Evolutionary conservation across 2,329 filamentous ascomycete species (phyloP), one percentile per base, ranked within the genome.

Genomic region (Talaromyces amestolkiae): DNA sequence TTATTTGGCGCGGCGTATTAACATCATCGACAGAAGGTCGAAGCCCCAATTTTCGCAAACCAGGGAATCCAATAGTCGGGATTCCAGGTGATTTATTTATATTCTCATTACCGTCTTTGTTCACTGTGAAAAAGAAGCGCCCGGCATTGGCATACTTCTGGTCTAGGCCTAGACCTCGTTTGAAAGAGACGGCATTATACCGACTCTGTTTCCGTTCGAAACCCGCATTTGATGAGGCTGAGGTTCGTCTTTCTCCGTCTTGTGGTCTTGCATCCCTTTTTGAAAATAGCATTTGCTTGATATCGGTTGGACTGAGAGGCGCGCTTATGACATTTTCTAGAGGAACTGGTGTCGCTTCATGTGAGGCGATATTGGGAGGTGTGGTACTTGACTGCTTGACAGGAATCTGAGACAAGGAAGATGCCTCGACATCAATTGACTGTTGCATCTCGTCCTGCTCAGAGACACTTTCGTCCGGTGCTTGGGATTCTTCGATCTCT

Each of bases 131-230:
- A 69, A 76, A 77, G 65, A 80, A 85, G 58, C 80, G 81, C 9
- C 83, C 83, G 37, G 78, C 74, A 54, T 76, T 66, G 47, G 79
- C 77, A 73, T 87, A 88, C 70, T 86, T 87, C 24, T 82, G 76
- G 70, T 86, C 82, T 64, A 78, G 69, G 45, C 77, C 76, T 64
- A 86, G 71, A 60, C 79, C 81, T 41, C 77, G 76, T 68, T 80
- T 81, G 71, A 88, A 88, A 9, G 74, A 69, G 8, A 87, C 76
- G 0, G 85, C 82, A 45, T 80, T 76, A 68, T 86, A 87, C 56
- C 79, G 78, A 66, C 82, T 83, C 53, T 80, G 59, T 35, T 63
- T 66, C 19, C 45, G 24, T 17, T 63, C 64, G 15, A 17, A 24
- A 35, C 47, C 58, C 22, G 35, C 17, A 63, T 77, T 35, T 74